Evolutionary conservation across 371 early-diverging fungal species (phyloP).

Genomic region (Haplosporangium sp.): DNA sequence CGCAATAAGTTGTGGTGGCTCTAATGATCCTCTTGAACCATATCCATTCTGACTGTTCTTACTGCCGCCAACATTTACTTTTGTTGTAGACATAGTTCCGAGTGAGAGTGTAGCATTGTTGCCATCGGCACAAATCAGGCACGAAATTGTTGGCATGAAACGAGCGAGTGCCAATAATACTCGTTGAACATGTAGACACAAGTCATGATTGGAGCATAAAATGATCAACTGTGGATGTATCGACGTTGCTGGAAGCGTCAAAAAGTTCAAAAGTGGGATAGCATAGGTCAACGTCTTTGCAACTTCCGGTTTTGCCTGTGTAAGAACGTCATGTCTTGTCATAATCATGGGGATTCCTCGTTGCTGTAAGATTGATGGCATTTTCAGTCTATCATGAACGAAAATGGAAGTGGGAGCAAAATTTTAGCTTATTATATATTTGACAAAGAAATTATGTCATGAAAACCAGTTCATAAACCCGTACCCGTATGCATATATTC

Average conservation of each 20-base stretch:
- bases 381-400: slow-evolving; percentile 24
- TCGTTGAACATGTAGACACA: slow-evolving; percentile 51
- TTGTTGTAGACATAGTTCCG: slow-evolving; percentile 49
- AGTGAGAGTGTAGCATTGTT: slow-evolving; percentile 42
- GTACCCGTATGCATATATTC: slow-evolving; percentile 53
- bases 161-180: slow-evolving; percentile 47
- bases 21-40: slow-evolving; percentile 9
- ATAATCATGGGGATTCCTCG: slow-evolving; percentile 57
- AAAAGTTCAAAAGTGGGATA: slow-evolving; percentile 41
- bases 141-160: slow-evolving; percentile 56
- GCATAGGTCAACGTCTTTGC: slow-evolving; percentile 52
- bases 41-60: slow-evolving; percentile 10
- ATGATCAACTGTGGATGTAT: slow-evolving; percentile 52
- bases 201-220: slow-evolving; percentile 50
- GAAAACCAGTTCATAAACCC: not conserved
- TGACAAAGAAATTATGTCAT: not conserved
- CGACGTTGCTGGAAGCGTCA: slow-evolving; percentile 51
- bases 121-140: slow-evolving; percentile 52
- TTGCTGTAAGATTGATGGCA: slow-evolving; percentile 52
- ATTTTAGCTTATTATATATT: not conserved
- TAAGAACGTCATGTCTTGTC: slow-evolving; percentile 46
- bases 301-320: slow-evolving; percentile 52
- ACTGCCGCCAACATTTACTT: slow-evolving; percentile 29
- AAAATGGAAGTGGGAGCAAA: not conserved
- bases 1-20: slow-evolving; percentile 32